Conservation (phyloP, 371 early-diverging fungal species). For the Lichtheimia hyalospora region DNA sequence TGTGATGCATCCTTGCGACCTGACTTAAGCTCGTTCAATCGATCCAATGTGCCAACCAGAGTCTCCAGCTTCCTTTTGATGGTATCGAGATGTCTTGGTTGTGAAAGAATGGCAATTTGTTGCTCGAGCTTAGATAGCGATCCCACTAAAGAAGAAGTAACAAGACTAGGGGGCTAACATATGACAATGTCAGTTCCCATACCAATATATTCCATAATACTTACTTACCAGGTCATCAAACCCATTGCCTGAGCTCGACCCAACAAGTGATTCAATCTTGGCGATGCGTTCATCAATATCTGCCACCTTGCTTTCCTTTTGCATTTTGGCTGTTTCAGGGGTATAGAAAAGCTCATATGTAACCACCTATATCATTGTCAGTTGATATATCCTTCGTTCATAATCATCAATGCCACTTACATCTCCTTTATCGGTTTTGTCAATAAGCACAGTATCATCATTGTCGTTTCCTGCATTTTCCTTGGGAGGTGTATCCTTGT, state of each 20-base stretch:
- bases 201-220: neutral
- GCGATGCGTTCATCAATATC: slow-evolving; percentile 82
- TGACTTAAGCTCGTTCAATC: slow-evolving; percentile 67
- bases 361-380: slow-evolving; percentile 39
- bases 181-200: neutral
- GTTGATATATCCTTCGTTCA: neutral
- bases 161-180: slow-evolving; percentile 34
- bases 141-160: slow-evolving; percentile 57
- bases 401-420: slow-evolving; percentile 19
- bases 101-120: slow-evolving; percentile 73
- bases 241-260: slow-evolving; percentile 63
- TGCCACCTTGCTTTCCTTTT: slow-evolving; percentile 60
- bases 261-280: slow-evolving; percentile 76
- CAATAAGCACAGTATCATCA: slow-evolving; percentile 23
- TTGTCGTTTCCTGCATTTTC: slow-evolving; percentile 6
- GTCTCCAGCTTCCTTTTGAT: slow-evolving; percentile 71
- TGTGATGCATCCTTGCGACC: slow-evolving; percentile 46
- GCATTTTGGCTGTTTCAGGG: slow-evolving; percentile 63
- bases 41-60: slow-evolving; percentile 73
- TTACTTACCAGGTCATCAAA: slow-evolving; percentile 49
- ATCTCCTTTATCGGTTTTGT: slow-evolving; percentile 39
- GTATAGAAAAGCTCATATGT: slow-evolving; percentile 81
- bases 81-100: slow-evolving; percentile 79
- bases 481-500: slow-evolving; percentile 40
- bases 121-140: slow-evolving; percentile 78